A percentile compares a stretch with the other conserved stretches of the same genome.
Evolutionary conservation across 2,329 filamentous ascomycete species (phyloP).

Genomic region (Leptographium galeiforme): DNA sequence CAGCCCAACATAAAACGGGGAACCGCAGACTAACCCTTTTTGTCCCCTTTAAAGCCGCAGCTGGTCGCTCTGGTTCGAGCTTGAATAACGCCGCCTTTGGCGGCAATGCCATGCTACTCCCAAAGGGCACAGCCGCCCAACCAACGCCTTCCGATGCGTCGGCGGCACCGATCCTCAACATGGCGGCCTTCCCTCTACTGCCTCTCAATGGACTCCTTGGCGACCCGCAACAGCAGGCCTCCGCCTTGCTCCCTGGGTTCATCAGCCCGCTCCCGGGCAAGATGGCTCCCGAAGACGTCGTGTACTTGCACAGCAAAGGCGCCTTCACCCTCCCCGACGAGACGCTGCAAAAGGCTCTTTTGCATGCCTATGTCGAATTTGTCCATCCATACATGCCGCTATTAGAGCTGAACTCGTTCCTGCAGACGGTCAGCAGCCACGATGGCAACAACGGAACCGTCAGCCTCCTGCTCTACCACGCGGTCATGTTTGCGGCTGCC

Average conservation of each 20-base stretch:
- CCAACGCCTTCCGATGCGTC: background rate
- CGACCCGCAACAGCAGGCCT: conserved; percentile 15
- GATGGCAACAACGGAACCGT: conserved; percentile 60
- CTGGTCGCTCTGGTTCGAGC: background rate
- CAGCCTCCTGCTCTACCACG: conserved; percentile 81
- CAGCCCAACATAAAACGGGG: too few species aligned
- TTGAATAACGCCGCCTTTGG: background rate
- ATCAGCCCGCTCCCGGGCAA: conserved; percentile 67
- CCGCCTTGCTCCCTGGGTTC: conserved; percentile 47
- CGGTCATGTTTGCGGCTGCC: conserved; percentile 85
- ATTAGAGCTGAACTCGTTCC: conserved; percentile 52
- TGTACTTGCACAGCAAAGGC: conserved; percentile 73
- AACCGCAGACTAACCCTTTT: too few species aligned
- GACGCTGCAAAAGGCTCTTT: conserved; percentile 62
- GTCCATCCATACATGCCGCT: conserved; percentile 92
- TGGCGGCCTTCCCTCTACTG: conserved; percentile 10
- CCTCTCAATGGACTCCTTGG: conserved; percentile 13
- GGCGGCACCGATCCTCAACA: background rate
- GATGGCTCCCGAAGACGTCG: conserved; percentile 68
- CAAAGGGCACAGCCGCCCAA: conserved; percentile 1
- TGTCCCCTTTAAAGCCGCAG: background rate
- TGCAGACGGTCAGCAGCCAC: conserved; percentile 45
- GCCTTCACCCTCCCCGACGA: conserved; percentile 63
- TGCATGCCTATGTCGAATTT: conserved; percentile 75
- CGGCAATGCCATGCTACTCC: conserved; percentile 5